Conservation (phyloP, 2,329 filamentous ascomycete genomes). For the Thermothelomyces thermophilus region DNA sequence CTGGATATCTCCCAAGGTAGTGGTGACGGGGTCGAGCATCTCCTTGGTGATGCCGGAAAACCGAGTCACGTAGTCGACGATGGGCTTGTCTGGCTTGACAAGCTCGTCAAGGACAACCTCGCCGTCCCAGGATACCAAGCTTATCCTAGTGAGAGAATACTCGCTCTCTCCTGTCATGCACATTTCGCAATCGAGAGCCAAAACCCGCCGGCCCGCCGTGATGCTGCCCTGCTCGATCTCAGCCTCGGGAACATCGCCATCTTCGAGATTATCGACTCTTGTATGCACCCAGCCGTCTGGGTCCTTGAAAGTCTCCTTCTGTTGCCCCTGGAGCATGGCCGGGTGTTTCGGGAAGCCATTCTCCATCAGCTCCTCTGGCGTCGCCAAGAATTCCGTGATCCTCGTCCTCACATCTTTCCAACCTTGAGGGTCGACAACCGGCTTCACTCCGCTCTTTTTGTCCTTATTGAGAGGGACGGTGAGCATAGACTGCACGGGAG, state of each 20-base stretch:
- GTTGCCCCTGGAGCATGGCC: conserved; percentile 58
- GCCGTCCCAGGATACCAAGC: conserved; percentile 79
- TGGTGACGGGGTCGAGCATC: conserved; percentile 77
- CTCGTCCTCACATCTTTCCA: conserved; percentile 71
- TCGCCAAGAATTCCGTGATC: conserved; percentile 73
- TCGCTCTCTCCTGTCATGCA: conserved; percentile 76
- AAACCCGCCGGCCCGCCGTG: conserved; percentile 70
- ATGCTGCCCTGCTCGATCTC: conserved; percentile 76
- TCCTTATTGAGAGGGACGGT: conserved; percentile 68
- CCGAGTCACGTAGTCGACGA: conserved; percentile 84
- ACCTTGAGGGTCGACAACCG: conserved; percentile 54
- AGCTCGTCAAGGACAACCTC: conserved; percentile 78
- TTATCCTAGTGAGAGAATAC: conserved; percentile 82
- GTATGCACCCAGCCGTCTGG: conserved; percentile 81
- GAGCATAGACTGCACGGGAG: conserved; percentile 78
- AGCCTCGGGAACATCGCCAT: conserved; percentile 59
- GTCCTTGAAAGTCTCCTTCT: conserved; percentile 43
- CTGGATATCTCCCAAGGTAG: conserved; percentile 78
- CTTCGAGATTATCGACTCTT: conserved; percentile 56
- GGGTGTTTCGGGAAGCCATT: conserved; percentile 85
- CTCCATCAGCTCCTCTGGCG: conserved; percentile 66
- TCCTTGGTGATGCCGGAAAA: conserved; percentile 88
- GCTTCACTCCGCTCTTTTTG: conserved; percentile 54
- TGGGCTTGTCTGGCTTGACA: conserved; percentile 82
- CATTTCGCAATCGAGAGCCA: conserved; percentile 96